A percentile compares a stretch with the other conserved stretches of the same genome.
phyloP scores from a whole-genome alignment of 192 early-diverging fungal species.

The Coemansia erecta region DNA sequence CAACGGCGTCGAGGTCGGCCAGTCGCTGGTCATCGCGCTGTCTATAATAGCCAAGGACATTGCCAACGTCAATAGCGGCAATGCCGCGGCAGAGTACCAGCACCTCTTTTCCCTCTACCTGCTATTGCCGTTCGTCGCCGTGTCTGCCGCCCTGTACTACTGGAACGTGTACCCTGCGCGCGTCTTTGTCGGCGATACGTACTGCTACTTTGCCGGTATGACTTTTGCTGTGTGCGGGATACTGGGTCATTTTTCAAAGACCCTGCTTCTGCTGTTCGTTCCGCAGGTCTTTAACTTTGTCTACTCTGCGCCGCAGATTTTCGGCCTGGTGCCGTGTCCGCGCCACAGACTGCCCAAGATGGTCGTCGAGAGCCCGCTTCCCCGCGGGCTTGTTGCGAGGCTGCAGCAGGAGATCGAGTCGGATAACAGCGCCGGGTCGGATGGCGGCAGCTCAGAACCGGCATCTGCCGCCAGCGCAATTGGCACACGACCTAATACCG shows the following conservation, averaged over 20 bases:
- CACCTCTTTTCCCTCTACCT: constrained; percentile 90
- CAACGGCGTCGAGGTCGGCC: constrained; percentile 95
- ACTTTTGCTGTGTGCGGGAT: constrained; percentile 97
- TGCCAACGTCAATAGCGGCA: constrained; percentile 32
- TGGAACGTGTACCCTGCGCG: constrained; percentile 93
- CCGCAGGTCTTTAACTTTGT: constrained; percentile 98
- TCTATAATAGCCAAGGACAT: constrained; percentile 66
- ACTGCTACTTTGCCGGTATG: constrained; percentile 98
- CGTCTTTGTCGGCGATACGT: constrained; percentile 96
- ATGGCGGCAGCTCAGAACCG: constrained; percentile 1
- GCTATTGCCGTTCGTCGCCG: constrained; percentile 88
- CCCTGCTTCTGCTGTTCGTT: constrained; percentile 87
- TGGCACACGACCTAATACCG: too few species aligned
- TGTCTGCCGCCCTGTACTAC: constrained; percentile 73
- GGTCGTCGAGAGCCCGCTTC: constrained; percentile 19
- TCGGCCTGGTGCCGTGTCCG: constrained; percentile 91
- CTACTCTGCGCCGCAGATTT: constrained; percentile 92
- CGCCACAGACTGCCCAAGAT: constrained; percentile 86
- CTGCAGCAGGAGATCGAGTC: constrained; percentile 18
- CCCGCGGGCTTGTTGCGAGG: constrained; percentile 11
- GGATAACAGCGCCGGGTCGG: constrained; percentile 13
- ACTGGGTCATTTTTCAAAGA: constrained; percentile 90
- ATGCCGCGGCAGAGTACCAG: constrained; percentile 64
- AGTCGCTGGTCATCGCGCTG: constrained; percentile 86
- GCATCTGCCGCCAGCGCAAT: neutral